These are phyloP conservation scores for Monilinia fructigena DNA, from an alignment of 2,329 filamentous ascomycete genomes.

Conservation along the genomic window DNA sequence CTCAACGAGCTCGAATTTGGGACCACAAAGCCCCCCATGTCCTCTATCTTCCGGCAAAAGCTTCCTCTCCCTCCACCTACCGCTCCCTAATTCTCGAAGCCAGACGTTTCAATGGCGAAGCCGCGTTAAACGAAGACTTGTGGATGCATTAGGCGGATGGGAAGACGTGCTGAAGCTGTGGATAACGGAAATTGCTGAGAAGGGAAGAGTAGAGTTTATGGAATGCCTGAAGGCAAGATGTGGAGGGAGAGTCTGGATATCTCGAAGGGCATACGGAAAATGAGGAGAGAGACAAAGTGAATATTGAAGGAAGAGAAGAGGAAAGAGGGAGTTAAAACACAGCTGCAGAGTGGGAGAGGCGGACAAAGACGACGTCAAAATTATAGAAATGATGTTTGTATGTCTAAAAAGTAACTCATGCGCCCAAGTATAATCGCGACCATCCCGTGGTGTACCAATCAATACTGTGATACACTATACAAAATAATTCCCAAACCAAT, in stretches of 20 bases:
- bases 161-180: slow-evolving; percentile 63
- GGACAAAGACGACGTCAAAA: slow-evolving; percentile 31
- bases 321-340: slow-evolving; percentile 29
- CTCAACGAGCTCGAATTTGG: slow-evolving; percentile 82
- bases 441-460: slow-evolving; percentile 10
- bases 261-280: slow-evolving; percentile 54
- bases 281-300: slow-evolving; percentile 49
- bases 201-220: slow-evolving; percentile 67
- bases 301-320: slow-evolving; percentile 40
- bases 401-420: slow-evolving; percentile 4
- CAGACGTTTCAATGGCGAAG: slow-evolving; percentile 60
- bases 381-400: slow-evolving; percentile 28
- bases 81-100: slow-evolving; percentile 72
- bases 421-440: slow-evolving; percentile 13
- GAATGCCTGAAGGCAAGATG: slow-evolving; percentile 70
- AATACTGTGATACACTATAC: slow-evolving; percentile 23
- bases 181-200: slow-evolving; percentile 57
- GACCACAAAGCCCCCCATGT: slow-evolving; percentile 68
- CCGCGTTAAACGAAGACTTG: slow-evolving; percentile 64
- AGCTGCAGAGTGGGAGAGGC: slow-evolving; percentile 37
- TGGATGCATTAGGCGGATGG: slow-evolving; percentile 65
- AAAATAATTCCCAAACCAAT: slow-evolving; percentile 10
- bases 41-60: slow-evolving; percentile 71
- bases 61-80: slow-evolving; percentile 53
- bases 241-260: slow-evolving; percentile 62